Conservation (phyloP, 1,284 basidiomycete genomes). For the Trametes pubescens region DNA sequence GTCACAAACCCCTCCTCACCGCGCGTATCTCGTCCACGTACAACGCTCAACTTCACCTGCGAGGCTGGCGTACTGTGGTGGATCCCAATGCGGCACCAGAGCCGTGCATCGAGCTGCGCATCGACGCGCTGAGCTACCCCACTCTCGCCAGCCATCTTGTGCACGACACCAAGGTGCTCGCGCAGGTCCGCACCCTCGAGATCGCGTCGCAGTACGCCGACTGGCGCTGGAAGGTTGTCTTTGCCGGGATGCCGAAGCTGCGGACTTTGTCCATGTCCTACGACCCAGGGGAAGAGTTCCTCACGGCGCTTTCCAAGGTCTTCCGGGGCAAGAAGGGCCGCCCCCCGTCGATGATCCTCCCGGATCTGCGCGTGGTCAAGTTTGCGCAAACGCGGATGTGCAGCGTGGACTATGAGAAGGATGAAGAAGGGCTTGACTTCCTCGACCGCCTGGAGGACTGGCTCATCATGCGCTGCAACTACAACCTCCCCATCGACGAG, state of each 20-base stretch:
- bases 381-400: conserved; percentile 9
- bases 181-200: conserved; percentile 2
- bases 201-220: not conserved
- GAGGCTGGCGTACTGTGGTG: conserved; percentile 13
- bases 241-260: conserved; percentile 19
- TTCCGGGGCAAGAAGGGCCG: conserved; percentile 1
- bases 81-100: not conserved
- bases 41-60: conserved; percentile 4
- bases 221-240: conserved; percentile 22
- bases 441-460: conserved; percentile 24
- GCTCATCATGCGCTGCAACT: conserved; percentile 24
- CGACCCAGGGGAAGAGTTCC: conserved; percentile 11
- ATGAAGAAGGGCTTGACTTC: not conserved
- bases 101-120: conserved; percentile 11
- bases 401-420: conserved; percentile 12
- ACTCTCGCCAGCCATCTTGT: conserved; percentile 5
- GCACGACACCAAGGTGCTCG: conserved; percentile 8
- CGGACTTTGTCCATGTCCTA: conserved; percentile 12
- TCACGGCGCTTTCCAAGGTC: conserved; percentile 11
- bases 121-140: conserved; percentile 2
- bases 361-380: conserved; percentile 16
- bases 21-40: conserved; percentile 9
- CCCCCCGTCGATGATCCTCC: conserved; percentile 15
- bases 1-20: conserved; percentile 16
- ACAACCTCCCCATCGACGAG: conserved; percentile 17